Conservation (phyloP, 148 eudicot genomes). For the Heliosperma pusillum region DNA sequence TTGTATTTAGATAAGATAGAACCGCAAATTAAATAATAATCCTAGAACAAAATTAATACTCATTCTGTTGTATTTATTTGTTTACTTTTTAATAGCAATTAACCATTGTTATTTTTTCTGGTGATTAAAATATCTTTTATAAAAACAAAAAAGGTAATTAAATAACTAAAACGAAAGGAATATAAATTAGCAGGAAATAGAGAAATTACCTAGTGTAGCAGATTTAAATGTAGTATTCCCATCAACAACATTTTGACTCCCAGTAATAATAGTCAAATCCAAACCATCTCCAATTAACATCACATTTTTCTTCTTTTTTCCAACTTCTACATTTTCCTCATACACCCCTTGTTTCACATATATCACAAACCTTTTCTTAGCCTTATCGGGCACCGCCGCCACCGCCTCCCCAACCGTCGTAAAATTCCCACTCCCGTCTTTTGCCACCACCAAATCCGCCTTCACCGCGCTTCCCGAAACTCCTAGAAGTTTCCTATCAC, state of each 20-base stretch:
- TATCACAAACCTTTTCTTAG: slow-evolving; percentile 20
- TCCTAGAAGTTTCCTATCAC: slow-evolving; percentile 24
- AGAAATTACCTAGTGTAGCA: slow-evolving; percentile 28
- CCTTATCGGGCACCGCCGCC: slow-evolving; percentile 25
- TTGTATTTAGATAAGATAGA: too few species aligned
- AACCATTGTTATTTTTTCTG: too few species aligned
- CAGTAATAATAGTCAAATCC: slow-evolving; percentile 24
- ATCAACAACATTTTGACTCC: slow-evolving; percentile 26
- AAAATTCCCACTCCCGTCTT: slow-evolving; percentile 33
- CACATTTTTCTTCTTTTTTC: slow-evolving; percentile 26
- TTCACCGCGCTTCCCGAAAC: not conserved
- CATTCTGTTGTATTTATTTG: too few species aligned
- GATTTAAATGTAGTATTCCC: slow-evolving; percentile 23
- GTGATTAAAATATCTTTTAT: too few species aligned
- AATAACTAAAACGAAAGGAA: too few species aligned
- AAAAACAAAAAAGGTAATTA: too few species aligned
- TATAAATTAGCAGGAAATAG: too few species aligned
- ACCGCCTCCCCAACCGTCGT: slow-evolving; percentile 27
- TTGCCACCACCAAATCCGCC: slow-evolving; percentile 31
- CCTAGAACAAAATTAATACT: too few species aligned
- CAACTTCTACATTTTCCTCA: slow-evolving; percentile 28
- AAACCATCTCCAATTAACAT: slow-evolving; percentile 33
- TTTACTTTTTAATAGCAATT: too few species aligned
- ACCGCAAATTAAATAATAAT: too few species aligned
- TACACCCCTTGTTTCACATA: slow-evolving; percentile 32